Evolutionary conservation across 2,329 filamentous ascomycete species (phyloP), one percentile per base, ranked within the genome.

Genomic region (Purpureocillium takamizusanense): DNA sequence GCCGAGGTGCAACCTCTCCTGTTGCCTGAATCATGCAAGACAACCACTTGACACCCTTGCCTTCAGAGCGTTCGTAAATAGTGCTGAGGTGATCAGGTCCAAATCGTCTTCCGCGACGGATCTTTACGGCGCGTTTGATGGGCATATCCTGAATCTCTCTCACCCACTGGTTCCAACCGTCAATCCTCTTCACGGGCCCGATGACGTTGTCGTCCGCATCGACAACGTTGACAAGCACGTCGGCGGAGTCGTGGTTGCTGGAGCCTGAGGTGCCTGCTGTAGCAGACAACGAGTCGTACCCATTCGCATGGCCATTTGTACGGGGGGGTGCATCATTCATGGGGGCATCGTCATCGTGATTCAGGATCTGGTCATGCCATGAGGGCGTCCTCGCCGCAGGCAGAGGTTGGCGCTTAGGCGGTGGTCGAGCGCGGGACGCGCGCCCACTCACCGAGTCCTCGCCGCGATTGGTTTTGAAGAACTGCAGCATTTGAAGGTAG

Each of bases 11-110:
- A 4, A 65, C 40, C 11, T 62, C 54, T 2, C 70, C 69, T 0
- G 61, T 69, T 2, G 70, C 70, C 42, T 74, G 69, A 25, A 72
- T 69, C 59, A 70, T 68, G 40, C 64, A 66, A 11, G 64, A 62
- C 7, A 70, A 46, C 66, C 67, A 72, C 44, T 66, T 69, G 35
- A 63, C 57, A 1, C 57, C 60, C 45, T 68, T 66, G 3, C 50
- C 51, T 33, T 67, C 63, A n/a, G 52, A 54, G 7, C 61, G 57
- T 11, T 64, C 61, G 37, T 67, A 65, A 28, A 71, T 64, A 21
- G 49, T 55, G 3, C 59, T 53, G 8, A 70, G 54, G 7, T 63
- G 56, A 3, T 60, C 51, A 3, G 54, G 46, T 10, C 56, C 62
- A 39, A 70, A 66, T n/a, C 59, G 62, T 14, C 65, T 53, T 11